Base-by-base conservation (phyloP, 148 eudicot species). In the Suaeda aralocaspica region DNA sequence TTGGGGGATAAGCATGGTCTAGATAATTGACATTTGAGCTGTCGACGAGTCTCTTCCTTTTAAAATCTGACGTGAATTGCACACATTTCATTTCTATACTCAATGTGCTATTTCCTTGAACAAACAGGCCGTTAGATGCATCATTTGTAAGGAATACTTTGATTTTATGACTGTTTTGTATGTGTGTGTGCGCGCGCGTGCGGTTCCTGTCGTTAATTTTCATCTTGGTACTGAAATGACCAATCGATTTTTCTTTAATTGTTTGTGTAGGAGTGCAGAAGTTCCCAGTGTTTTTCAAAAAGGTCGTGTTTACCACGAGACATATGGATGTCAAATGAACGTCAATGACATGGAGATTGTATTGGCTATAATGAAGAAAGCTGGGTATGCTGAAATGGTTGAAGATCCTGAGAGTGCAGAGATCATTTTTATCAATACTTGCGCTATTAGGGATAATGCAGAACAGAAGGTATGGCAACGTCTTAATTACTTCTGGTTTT, bases 331-430 rank as follows among this genome's bases (percentile, higher is more conserved):
- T 70, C 99, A 95, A 73, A 95, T 95, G 99, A 95, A 95, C 69
- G 75, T 95, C 59, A 95, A 95, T 67, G 99, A 95, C 80, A 95
- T 95, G 99, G 99, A 91, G 81, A 91, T 95, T 74, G 99, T 95
- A 71, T 78, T 91, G 59, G 86, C 96, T 69, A 84, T 95, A 67
- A 95, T 95, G 99, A 91, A 91, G 76, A 88, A 91, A 55, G 82
- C 93, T 61, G 99, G 99, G 71, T 89, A 95, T 52, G 74, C 68
- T 80, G 94, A 91, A 72, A 60, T 84, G 9, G 89, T 86, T 69
- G 82, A 84, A 41, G 84, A 56, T 72, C 99, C 97, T 11, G 99
- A 95, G 84, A 91, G 88, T 78, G 99, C 99, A n/a, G 99, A 95
- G 80, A 77, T 95, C 49, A 89, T 95, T 34, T 95, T 95, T 68